Conservation (phyloP, 306 rosid species). For the Gastrolobium villosum region DNA sequence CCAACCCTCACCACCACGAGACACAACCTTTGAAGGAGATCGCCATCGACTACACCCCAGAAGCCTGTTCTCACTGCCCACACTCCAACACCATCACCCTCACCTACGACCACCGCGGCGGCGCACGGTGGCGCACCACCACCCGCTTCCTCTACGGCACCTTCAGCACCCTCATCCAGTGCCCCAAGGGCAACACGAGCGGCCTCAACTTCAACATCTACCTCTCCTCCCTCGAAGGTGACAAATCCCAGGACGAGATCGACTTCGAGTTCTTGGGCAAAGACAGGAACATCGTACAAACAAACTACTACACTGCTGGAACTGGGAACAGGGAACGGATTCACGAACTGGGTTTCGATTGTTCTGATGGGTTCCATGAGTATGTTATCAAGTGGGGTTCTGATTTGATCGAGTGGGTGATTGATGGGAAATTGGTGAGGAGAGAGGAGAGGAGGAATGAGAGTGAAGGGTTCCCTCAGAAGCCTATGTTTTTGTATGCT, state of each 20-base stretch:
- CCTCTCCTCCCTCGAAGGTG: slow-evolving; percentile 73
- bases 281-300: slow-evolving; percentile 59
- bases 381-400: slow-evolving; percentile 61
- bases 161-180: slow-evolving; percentile 60
- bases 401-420: slow-evolving; percentile 60
- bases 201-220: slow-evolving; percentile 79
- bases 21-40: slow-evolving; percentile 64
- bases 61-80: slow-evolving; percentile 67
- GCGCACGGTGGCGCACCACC: slow-evolving; percentile 69
- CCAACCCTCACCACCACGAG: slow-evolving; percentile 32
- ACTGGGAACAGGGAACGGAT: slow-evolving; percentile 56
- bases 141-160: slow-evolving; percentile 64
- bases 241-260: slow-evolving; percentile 76
- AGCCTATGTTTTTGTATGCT: slow-evolving; percentile 72
- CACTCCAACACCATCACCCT: slow-evolving; percentile 63
- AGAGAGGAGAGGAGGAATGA: slow-evolving; percentile 55
- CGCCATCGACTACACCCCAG: slow-evolving; percentile 69
- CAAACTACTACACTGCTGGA: slow-evolving; percentile 56
- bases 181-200: slow-evolving; percentile 61
- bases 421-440: slow-evolving; percentile 69
- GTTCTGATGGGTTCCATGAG: slow-evolving; percentile 65
- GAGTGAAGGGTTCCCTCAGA: slow-evolving; percentile 56
- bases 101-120: slow-evolving; percentile 78
- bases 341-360: slow-evolving; percentile 62
- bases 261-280: slow-evolving; percentile 75